Evolutionary conservation across 306 rosid species (phyloP).

Genomic region (Dalbergia cultrata): DNA sequence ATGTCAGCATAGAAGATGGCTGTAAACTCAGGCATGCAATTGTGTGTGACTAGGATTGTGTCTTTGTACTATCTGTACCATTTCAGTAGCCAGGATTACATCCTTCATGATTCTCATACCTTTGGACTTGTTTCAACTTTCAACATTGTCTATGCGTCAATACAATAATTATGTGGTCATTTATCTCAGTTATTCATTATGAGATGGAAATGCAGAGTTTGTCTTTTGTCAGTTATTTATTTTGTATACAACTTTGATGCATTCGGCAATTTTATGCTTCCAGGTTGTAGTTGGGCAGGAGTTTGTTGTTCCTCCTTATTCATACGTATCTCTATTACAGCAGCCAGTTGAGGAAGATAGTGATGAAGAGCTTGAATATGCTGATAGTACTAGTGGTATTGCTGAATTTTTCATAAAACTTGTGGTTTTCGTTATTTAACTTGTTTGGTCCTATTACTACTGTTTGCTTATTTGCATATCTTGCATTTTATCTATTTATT

Average conservation of each 20-base stretch:
- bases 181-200: slow-evolving; percentile 12
- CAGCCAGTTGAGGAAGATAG: slow-evolving; percentile 94
- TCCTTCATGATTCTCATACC: slow-evolving; percentile 32
- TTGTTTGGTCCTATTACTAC: slow-evolving; percentile 28
- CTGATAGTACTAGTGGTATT: slow-evolving; percentile 83
- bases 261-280: slow-evolving; percentile 46
- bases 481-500: slow-evolving; percentile 24
- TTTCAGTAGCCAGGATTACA: slow-evolving; percentile 30
- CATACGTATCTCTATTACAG: slow-evolving; percentile 81
- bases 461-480: slow-evolving; percentile 1
- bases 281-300: slow-evolving; percentile 88
- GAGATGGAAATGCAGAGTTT: slow-evolving; percentile 18
- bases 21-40: slow-evolving; percentile 87
- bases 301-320: slow-evolving; percentile 84
- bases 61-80: slow-evolving; percentile 14
- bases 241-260: slow-evolving; percentile 22
- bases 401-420: slow-evolving; percentile 54
- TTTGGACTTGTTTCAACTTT: slow-evolving; percentile 36
- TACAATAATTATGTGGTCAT: slow-evolving; percentile 4
- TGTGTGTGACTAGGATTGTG: slow-evolving; percentile 86
- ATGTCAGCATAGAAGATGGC: slow-evolving; percentile 87
- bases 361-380: slow-evolving; percentile 98
- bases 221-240: slow-evolving; percentile 40
- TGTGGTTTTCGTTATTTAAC: slow-evolving; percentile 22
- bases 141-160: slow-evolving; percentile 4